Conservation (phyloP, 176 grass and related monocot species). For the Thinopyrum elongatum region DNA sequence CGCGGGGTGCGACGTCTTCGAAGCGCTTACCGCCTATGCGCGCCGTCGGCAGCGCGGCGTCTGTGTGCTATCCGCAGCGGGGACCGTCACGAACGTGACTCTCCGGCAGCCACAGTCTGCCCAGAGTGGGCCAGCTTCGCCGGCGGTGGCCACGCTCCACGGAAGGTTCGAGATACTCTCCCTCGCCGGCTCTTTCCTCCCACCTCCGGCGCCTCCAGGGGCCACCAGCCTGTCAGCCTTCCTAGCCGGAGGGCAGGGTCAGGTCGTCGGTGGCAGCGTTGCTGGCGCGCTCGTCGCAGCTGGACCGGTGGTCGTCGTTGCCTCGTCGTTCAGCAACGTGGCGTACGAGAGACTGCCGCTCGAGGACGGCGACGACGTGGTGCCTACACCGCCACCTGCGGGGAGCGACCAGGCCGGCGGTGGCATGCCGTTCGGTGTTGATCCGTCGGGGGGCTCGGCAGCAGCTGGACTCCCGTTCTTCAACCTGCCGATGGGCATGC, state of each 20-base stretch:
- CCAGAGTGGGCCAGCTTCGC: conserved; percentile 28
- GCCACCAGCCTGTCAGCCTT: conserved; percentile 94
- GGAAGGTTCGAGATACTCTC: conserved; percentile 97
- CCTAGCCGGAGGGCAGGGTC: conserved; percentile 70
- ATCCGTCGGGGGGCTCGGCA: conserved; percentile 12
- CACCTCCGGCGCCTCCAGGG: conserved; percentile 83
- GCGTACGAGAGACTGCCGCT: conserved; percentile 94
- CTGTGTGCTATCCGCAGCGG: conserved; percentile 85
- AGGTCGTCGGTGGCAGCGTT: conserved; percentile 84
- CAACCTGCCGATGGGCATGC: conserved; percentile 81
- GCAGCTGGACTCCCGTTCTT: conserved; percentile 68
- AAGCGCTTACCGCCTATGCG: conserved; percentile 74
- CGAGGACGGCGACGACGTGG: conserved; percentile 80
- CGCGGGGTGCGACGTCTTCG: conserved; percentile 88
- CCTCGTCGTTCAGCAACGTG: conserved; percentile 97
- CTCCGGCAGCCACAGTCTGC: conserved; percentile 64
- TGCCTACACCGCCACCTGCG: conserved; percentile 22
- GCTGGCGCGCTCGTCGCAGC: conserved; percentile 74
- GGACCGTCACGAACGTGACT: conserved; percentile 79
- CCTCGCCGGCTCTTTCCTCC: conserved; percentile 92
- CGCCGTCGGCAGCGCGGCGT: conserved; percentile 86
- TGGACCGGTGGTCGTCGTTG: conserved; percentile 82
- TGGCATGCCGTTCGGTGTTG: conserved; percentile 27
- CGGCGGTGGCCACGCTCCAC: conserved; percentile 63
- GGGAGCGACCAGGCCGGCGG: conserved; percentile 25